These are phyloP conservation scores for Pisolithus marmoratus DNA, from an alignment of 768 basidiomycete genomes.

Conservation along the genomic window DNA sequence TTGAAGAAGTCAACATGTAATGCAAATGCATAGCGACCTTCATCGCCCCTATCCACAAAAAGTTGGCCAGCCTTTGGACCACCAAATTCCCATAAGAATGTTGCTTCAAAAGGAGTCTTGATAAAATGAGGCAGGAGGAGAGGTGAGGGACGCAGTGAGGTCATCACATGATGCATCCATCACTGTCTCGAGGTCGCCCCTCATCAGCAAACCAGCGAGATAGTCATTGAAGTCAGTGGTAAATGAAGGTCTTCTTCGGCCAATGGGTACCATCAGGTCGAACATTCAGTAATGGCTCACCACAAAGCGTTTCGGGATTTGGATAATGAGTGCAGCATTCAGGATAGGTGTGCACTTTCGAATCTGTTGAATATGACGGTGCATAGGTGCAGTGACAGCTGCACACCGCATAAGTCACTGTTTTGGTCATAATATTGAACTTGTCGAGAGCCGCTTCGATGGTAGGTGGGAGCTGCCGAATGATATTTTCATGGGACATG, in stretches of 20 bases:
- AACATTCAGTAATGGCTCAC: background rate
- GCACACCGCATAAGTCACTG: no score
- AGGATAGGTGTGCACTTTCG: no score
- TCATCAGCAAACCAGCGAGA: background rate
- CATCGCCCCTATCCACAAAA: conserved; percentile 2
- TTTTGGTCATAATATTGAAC: no score
- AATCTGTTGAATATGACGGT: no score
- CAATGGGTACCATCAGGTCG: background rate
- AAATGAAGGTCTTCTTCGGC: background rate
- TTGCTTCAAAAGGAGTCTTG: background rate
- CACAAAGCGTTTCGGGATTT: background rate
- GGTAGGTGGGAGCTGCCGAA: background rate
- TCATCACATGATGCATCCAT: no score
- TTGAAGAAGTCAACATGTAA: no score
- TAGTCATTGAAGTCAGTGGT: conserved; percentile 5
- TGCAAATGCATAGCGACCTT: no score
- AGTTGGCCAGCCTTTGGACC: background rate
- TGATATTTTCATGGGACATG: background rate
- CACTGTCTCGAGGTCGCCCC: background rate
- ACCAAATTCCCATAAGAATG: conserved; percentile 15
- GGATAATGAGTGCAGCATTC: no score
- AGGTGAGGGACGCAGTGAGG: background rate
- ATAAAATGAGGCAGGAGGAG: background rate
- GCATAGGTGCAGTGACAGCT: no score
- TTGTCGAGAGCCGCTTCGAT: background rate